Percentiles rank a stretch among this genome's conserved stretches.
These are phyloP conservation scores for Carex arenaria DNA, from an alignment of 202 grass and related monocot species.

Conservation along the genomic window DNA sequence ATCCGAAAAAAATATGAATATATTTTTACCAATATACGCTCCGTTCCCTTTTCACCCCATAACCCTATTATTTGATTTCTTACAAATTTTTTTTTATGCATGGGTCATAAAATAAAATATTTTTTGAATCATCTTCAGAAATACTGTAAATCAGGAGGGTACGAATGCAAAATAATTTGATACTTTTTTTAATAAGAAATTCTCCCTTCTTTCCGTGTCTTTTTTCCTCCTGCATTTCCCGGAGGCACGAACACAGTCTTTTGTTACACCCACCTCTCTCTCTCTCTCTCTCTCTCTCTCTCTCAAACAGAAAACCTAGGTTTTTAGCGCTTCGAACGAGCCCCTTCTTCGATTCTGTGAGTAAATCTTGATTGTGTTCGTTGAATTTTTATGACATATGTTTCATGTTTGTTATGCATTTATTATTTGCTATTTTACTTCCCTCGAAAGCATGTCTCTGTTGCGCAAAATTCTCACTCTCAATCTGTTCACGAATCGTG, in stretches of 20 bases:
- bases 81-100: neutral
- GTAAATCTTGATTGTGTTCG: neutral
- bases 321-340: neutral
- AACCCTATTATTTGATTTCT: neutral
- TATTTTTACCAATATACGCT: too few species aligned
- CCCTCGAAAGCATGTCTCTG: neutral
- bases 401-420: neutral
- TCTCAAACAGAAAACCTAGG: constrained; percentile 23
- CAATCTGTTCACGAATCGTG: neutral
- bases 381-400: neutral
- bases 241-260: neutral
- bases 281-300: neutral
- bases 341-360: neutral
- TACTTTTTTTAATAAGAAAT: neutral
- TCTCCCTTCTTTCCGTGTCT: neutral
- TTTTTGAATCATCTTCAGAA: neutral
- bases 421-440: neutral
- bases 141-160: neutral
- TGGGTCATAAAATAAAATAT: neutral
- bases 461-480: neutral
- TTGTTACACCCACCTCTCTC: neutral
- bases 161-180: neutral
- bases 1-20: too few species aligned
- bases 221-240: constrained; percentile 20
- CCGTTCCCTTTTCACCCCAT: too few species aligned